Percentiles rank a stretch among this genome's conserved stretches.
Conservation (phyloP, 176 grass and related monocot genomes). For the Saccharum spontaneum region DNA sequence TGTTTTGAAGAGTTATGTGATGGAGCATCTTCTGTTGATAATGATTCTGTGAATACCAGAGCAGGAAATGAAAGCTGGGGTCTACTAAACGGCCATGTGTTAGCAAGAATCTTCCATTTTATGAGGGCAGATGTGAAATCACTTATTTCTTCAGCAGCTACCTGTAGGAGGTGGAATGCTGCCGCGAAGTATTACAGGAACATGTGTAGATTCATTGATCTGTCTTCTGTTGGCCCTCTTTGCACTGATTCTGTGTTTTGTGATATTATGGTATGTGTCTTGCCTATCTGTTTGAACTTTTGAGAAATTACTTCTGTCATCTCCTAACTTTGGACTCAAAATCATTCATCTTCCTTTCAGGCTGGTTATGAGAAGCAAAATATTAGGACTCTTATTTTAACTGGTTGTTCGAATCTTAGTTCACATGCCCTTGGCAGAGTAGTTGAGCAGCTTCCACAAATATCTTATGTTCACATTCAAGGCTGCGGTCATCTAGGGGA, state of each 20-base stretch:
- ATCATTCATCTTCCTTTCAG: slow-evolving; percentile 57
- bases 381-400: slow-evolving; percentile 67
- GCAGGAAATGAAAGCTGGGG: slow-evolving; percentile 64
- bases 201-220: slow-evolving; percentile 64
- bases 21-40: slow-evolving; percentile 44
- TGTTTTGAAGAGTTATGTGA: slow-evolving; percentile 82
- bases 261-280: slow-evolving; percentile 73
- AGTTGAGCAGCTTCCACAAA: slow-evolving; percentile 59
- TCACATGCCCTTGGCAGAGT: slow-evolving; percentile 60
- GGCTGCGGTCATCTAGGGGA: slow-evolving; percentile 85
- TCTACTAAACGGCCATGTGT: slow-evolving; percentile 51
- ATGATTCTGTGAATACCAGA: slow-evolving; percentile 22
- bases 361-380: slow-evolving; percentile 80
- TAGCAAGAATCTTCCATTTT: slow-evolving; percentile 93
- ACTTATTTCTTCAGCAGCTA: slow-evolving; percentile 77
- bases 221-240: slow-evolving; percentile 73
- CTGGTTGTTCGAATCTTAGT: slow-evolving; percentile 80
- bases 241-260: slow-evolving; percentile 72
- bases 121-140: slow-evolving; percentile 82
- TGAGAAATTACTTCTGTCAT: slow-evolving; percentile 32
- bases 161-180: slow-evolving; percentile 75
- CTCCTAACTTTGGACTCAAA: slow-evolving; percentile 31
- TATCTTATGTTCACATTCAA: slow-evolving; percentile 76
- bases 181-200: slow-evolving; percentile 71
- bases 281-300: slow-evolving; percentile 26